Evolutionary conservation across 73 alveolate species (phyloP), one percentile per base, ranked within the genome.

Genomic region (Tetrahymena borealis): DNA sequence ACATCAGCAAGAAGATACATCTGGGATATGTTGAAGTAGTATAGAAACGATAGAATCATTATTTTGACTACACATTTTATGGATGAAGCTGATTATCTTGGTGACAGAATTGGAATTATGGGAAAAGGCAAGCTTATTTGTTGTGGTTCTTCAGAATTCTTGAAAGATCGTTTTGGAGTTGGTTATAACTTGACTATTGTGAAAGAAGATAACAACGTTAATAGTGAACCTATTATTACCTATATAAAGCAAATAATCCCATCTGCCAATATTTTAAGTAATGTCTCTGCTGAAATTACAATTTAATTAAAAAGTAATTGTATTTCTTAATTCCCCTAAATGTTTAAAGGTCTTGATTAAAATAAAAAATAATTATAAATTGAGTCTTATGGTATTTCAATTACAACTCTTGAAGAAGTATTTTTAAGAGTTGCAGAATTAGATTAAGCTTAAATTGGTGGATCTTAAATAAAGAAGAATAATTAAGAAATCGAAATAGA

Each of bases 21-120:
- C 79, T 98, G 99, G 99, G 99, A 98, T 38, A 97, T 98, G 98
- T 97, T 98, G 33, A 98, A 97, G 96, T 95, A 94, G 35, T 96
- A 96, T 91, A 98, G 98, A 94, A 94, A 98, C 13, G 97, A 95
- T 39, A 98, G 96, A 96, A 98, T 98, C 91, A 98, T 98, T 12
- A 98, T 98, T 31, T 94, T 98, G 78, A 98, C 99, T 37, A 98
- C 99, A 24, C 99, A 98, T 95, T 97, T 97, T 91, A 97, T 98
- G 99, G 99, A 98, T 91, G 99, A 98, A 95, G 99, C 99, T n/a
- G 99, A 98, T 96, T 97, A 97, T 93, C 95, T 98, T 36, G 99
- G 99, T 38, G 99, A 98, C 95, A 97, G 99, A 93, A 98, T 98
- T 77, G 99, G 99, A n/a, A 98, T 98, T 90, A 98, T 98, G 99